Percentiles rank a stretch among this genome's conserved stretches.
Evolutionary conservation across 192 early-diverging fungal genomes (phyloP).

Genomic region (Phycomyces nitens): DNA sequence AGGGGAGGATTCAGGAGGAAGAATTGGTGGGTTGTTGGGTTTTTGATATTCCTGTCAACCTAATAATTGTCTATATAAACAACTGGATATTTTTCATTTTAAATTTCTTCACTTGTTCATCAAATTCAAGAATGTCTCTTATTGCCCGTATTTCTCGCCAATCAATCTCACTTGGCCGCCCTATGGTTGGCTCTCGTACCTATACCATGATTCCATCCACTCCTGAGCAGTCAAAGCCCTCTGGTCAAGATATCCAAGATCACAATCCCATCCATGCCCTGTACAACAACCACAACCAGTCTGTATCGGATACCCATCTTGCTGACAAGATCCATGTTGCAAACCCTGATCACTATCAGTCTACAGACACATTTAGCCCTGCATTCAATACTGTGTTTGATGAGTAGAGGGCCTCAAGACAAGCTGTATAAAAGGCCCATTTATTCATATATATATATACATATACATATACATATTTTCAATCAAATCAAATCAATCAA

Average conservation of each 20-base stretch:
- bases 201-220: slow-evolving; percentile 27
- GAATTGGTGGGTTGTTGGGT: too few species aligned
- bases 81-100: too few species aligned
- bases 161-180: not conserved
- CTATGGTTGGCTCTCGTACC: slow-evolving; percentile 7
- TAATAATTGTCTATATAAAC: not conserved
- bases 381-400: slow-evolving; percentile 20
- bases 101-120: not conserved
- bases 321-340: not conserved
- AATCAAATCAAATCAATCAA: not conserved
- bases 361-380: slow-evolving; percentile 5
- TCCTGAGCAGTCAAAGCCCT: not conserved
- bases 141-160: not conserved
- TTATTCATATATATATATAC: not conserved
- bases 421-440: not conserved
- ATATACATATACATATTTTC: not conserved
- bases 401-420: slow-evolving; percentile 4
- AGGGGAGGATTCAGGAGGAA: too few species aligned
- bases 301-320: slow-evolving; percentile 4
- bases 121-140: too few species aligned
- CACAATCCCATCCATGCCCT: slow-evolving; percentile 17
- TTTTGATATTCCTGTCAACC: too few species aligned
- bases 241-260: not conserved
- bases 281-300: slow-evolving; percentile 26
- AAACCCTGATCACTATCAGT: not conserved